Evolutionary conservation across 305 asterid genomes (phyloP), one percentile per base, ranked within the genome.

Genomic region (Fraxinus angustifolia): DNA sequence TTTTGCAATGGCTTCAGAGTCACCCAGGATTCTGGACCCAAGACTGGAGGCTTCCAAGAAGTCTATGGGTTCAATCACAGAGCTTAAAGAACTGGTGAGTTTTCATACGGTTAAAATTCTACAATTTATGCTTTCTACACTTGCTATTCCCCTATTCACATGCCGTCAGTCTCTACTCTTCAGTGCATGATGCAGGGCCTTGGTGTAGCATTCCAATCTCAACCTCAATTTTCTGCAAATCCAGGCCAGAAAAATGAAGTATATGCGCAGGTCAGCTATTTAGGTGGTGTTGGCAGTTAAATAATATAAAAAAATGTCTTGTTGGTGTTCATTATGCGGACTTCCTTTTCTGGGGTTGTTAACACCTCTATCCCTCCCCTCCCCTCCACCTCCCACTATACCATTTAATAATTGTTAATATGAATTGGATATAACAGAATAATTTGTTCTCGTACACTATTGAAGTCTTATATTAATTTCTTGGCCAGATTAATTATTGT

Each of bases 131-230:
- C 3, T 48, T 30, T 78, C 56, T 71, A 76, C 68, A 56, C 72
- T 45, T 76, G 33, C 73, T 36, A 73, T 45, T 45, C 53, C 19
- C 34, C 38, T 48, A 72, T 80, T 81, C 42, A 31, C 78, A 14
- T 79, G 56, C 82, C 79, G 14, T 77, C 10, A 67, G 83, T 81
- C 42, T 80, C 60, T 79, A 88, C 82, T 77, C 82, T 85, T 42
- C 86, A 96, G 99, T 92, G 98, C 76, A 79, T 86, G 79, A 83
- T 83, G 82, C 97, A 96, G 87, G 97, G 98, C 76, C 88, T 93
- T 78, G 82, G 82, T 82, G 84, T 96, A 77, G 90, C 88, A 81
- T 96, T 89, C 84, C 97, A 91, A 91, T 85, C 92, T 68, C 97
- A 89, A 85, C 97, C 97, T 82, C 97, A 92, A 80, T 85, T 90